These are phyloP conservation scores for Penicillium chermesinum DNA, from an alignment of 495 filamentous ascomycete species.

Conservation along the genomic window DNA sequence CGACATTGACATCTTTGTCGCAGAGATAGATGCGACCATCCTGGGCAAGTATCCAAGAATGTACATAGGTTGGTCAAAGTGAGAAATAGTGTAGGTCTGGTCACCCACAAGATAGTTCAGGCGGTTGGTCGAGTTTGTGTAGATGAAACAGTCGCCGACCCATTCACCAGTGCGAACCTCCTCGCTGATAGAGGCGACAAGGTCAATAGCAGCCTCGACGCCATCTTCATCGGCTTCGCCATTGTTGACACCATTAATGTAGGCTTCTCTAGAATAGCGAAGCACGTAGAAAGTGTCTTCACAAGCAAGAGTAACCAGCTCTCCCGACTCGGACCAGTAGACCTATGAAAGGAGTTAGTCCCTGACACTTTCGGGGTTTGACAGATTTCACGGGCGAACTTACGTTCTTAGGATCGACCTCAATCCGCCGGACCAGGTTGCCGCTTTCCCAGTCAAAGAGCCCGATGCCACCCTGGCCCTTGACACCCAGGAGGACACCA, in stretches of 20 bases:
- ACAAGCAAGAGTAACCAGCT: conserved; percentile 86
- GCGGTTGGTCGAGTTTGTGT: conserved; percentile 94
- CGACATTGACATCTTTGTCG: conserved; percentile 89
- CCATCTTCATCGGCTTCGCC: conserved; percentile 90
- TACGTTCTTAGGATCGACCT: conserved; percentile 82
- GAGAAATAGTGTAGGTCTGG: conserved; percentile 96
- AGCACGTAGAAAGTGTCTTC: conserved; percentile 96
- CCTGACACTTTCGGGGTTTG: not conserved
- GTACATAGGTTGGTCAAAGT: conserved; percentile 95
- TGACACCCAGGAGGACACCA: conserved; percentile 90
- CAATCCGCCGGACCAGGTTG: conserved; percentile 84
- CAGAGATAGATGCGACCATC: conserved; percentile 90
- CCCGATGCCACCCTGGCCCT: conserved; percentile 88
- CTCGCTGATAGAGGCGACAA: conserved; percentile 92
- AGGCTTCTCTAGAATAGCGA: conserved; percentile 83
- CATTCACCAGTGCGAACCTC: conserved; percentile 92
- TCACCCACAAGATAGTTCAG: conserved; percentile 98
- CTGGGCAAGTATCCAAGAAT: conserved; percentile 90
- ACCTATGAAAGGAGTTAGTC: conserved; percentile 47
- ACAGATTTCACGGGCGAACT: too few species aligned
- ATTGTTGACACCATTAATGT: conserved; percentile 70
- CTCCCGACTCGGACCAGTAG: conserved; percentile 96
- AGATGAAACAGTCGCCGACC: conserved; percentile 98
- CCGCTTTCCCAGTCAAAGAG: conserved; percentile 96
- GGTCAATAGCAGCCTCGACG: conserved; percentile 94